Evolutionary conservation across 768 basidiomycete genomes (phyloP).

Genomic region (Coprinopsis marcescibilis): DNA sequence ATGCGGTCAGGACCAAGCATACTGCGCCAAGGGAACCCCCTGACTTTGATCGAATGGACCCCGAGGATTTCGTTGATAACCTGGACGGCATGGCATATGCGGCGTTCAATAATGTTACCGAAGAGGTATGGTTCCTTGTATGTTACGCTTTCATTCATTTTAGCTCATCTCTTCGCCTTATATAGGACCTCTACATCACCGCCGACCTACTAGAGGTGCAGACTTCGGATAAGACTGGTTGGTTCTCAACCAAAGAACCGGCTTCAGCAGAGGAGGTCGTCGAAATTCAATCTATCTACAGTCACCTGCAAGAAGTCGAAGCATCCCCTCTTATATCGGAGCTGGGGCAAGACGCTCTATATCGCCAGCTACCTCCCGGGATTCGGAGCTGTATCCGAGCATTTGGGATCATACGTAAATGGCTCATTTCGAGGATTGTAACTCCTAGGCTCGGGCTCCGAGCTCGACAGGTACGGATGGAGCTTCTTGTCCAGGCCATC

Average conservation of each 20-base stretch:
- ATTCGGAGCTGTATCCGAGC: constrained; percentile 74
- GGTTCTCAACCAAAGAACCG: constrained; percentile 63
- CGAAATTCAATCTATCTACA: constrained; percentile 78
- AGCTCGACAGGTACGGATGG: constrained; percentile 65
- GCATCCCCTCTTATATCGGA: constrained; percentile 71
- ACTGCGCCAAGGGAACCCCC: constrained; percentile 45
- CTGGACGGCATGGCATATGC: constrained; percentile 73
- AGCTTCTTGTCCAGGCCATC: constrained; percentile 62
- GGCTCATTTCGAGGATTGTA: constrained; percentile 67
- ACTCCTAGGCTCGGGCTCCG: constrained; percentile 59
- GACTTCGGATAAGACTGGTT: constrained; percentile 71
- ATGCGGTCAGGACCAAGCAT: constrained; percentile 28
- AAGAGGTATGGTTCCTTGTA: constrained; percentile 48
- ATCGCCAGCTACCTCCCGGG: constrained; percentile 69
- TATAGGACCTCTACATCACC: constrained; percentile 70
- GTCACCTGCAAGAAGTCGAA: constrained; percentile 65
- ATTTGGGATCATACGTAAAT: constrained; percentile 71
- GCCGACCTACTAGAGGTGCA: constrained; percentile 80
- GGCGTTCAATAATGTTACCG: constrained; percentile 69
- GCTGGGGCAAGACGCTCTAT: constrained; percentile 60
- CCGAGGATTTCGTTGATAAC: constrained; percentile 72
- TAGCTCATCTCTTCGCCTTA: neutral
- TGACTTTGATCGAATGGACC: constrained; percentile 55
- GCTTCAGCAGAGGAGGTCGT: constrained; percentile 50
- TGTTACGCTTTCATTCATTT: constrained; percentile 3